These are phyloP conservation scores for Aspergillus udagawae DNA, from an alignment of 2,329 filamentous ascomycete genomes.

Conservation along the genomic window DNA sequence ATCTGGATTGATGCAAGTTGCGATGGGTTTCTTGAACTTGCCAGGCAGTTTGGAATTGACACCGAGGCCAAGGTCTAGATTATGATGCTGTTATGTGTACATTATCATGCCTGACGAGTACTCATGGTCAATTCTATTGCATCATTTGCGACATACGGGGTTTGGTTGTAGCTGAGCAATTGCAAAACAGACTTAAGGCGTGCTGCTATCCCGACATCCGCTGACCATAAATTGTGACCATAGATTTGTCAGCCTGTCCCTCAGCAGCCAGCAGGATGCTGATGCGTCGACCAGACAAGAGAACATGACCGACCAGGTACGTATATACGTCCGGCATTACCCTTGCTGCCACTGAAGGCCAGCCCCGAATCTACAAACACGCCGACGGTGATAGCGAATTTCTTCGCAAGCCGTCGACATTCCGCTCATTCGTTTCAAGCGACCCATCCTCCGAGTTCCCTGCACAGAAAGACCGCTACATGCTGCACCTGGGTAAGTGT, in stretches of 20 bases:
- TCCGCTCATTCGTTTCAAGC: slow-evolving; percentile 54
- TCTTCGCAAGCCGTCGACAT: slow-evolving; percentile 50
- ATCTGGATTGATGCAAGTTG: slow-evolving; percentile 54
- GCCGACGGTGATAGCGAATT: slow-evolving; percentile 50
- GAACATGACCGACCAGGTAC: slow-evolving; percentile 12
- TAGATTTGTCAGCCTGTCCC: too few relatives aligned
- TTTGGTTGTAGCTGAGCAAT: neutral
- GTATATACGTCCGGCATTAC: neutral
- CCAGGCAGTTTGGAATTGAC: slow-evolving; percentile 43
- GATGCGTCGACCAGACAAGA: too few relatives aligned
- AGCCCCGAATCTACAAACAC: slow-evolving; percentile 25
- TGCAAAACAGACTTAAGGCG: too few relatives aligned
- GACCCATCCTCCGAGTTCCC: slow-evolving; percentile 52
- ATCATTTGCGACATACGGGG: too few relatives aligned
- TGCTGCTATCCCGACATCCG: too few relatives aligned
- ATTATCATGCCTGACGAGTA: too few relatives aligned
- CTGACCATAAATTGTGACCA: neutral
- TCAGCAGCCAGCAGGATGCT: neutral
- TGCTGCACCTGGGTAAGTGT: slow-evolving; percentile 57
- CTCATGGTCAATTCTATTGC: neutral
- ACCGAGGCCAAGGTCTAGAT: neutral
- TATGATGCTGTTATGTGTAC: neutral
- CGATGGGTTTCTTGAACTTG: slow-evolving; percentile 52
- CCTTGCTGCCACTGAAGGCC: neutral
- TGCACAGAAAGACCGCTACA: slow-evolving; percentile 58